These are phyloP conservation scores for Sphenostylis stenocarpa DNA, from an alignment of 306 rosid genomes.

Conservation along the genomic window DNA sequence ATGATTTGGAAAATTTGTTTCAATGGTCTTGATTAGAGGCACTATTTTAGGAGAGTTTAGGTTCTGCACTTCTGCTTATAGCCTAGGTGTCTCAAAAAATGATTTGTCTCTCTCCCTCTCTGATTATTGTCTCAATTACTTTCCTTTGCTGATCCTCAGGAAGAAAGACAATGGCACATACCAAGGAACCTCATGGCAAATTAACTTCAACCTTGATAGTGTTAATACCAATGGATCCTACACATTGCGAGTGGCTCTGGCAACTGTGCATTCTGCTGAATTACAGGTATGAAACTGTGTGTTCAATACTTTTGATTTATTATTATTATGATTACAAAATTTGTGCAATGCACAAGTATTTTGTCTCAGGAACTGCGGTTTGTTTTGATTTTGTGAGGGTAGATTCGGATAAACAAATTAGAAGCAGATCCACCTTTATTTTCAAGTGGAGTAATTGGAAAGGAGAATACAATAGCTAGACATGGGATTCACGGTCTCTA, in stretches of 20 bases:
- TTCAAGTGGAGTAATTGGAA: constrained; percentile 56
- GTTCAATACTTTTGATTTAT: not conserved
- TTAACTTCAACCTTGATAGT: constrained; percentile 55
- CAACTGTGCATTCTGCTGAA: constrained; percentile 62
- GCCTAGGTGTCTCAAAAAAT: not conserved
- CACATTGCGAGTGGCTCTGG: constrained; percentile 68
- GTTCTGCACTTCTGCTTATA: not conserved
- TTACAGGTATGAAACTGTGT: constrained; percentile 47
- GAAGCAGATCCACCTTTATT: constrained; percentile 47
- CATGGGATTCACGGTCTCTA: constrained; percentile 89
- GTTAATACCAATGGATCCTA: constrained; percentile 41
- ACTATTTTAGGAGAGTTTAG: not conserved
- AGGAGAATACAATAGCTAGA: constrained; percentile 72
- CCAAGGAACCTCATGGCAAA: constrained; percentile 75
- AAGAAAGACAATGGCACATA: constrained; percentile 55
- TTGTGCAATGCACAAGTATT: not conserved
- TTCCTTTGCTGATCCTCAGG: constrained; percentile 35
- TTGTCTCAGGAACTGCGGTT: not conserved
- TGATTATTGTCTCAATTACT: not conserved
- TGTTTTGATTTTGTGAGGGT: not conserved
- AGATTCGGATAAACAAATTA: constrained; percentile 64
- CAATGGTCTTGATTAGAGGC: not conserved
- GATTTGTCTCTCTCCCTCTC: not conserved
- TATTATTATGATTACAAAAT: not conserved
- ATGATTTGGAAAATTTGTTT: not conserved